phyloP scores from a whole-genome alignment of 805 yeast species.

The Ogataea pini region DNA sequence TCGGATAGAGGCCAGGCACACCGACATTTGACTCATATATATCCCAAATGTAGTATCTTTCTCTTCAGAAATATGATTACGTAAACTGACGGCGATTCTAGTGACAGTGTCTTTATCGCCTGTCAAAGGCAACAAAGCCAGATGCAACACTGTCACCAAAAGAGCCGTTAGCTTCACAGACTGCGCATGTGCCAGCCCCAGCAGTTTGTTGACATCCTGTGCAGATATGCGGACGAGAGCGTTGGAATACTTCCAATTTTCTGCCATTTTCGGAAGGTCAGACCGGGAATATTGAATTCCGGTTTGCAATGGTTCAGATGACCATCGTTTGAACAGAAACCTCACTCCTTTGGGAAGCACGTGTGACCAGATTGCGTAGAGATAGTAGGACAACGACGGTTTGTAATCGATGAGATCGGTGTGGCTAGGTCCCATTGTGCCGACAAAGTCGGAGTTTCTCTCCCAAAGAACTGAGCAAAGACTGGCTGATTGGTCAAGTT shows the following conservation, averaged over 20 bases:
- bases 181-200: slow-evolving; percentile 13
- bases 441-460: neutral
- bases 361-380: neutral
- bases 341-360: neutral
- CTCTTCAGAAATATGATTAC: slow-evolving; percentile 5
- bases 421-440: slow-evolving; percentile 3
- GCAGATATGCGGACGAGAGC: slow-evolving; percentile 9
- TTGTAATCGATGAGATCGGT: slow-evolving; percentile 13
- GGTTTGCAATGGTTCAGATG: neutral
- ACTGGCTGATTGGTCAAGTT: neutral
- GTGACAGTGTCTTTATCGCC: slow-evolving; percentile 16
- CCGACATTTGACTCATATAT: neutral
- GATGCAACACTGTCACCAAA: slow-evolving; percentile 13
- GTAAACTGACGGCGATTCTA: slow-evolving; percentile 24
- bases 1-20: neutral
- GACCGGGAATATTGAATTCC: slow-evolving; percentile 1
- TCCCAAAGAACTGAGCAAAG: slow-evolving; percentile 7
- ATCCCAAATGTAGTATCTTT: neutral
- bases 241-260: slow-evolving; percentile 8
- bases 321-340: slow-evolving; percentile 3
- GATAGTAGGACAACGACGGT: slow-evolving; percentile 6
- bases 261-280: slow-evolving; percentile 5
- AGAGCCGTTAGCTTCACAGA: slow-evolving; percentile 23
- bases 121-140: slow-evolving; percentile 15
- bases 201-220: slow-evolving; percentile 10